phyloP scores from a whole-genome alignment of 495 filamentous ascomycete genomes.

The Lepraria neglecta region DNA sequence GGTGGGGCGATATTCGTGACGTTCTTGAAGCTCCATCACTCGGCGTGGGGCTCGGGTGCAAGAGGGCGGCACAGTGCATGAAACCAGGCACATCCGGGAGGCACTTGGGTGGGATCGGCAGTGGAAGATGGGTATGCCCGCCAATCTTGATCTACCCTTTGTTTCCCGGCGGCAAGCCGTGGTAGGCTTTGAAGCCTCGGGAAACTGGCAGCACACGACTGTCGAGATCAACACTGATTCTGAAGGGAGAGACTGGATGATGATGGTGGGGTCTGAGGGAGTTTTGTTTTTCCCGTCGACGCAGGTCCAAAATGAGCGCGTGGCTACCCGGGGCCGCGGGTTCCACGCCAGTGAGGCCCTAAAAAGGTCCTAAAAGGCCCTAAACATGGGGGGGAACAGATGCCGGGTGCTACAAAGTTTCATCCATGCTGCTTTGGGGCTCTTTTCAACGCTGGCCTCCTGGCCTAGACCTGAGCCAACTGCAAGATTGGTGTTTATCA shows the following conservation, averaged over 20 bases:
- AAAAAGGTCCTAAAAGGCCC: background rate
- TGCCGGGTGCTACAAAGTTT: background rate
- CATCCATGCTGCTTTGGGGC: slow-evolving; percentile 4
- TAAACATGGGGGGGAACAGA: background rate
- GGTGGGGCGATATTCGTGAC: background rate
- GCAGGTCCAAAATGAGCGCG: background rate
- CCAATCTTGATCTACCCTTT: too few relatives aligned
- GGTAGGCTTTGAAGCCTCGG: background rate
- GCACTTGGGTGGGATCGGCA: too few relatives aligned
- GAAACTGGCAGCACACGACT: slow-evolving; percentile 1
- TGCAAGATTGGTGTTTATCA: slow-evolving; percentile 1
- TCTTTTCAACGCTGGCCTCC: background rate
- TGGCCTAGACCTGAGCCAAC: slow-evolving; percentile 2
- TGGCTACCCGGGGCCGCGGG: background rate
- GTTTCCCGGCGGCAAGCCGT: background rate
- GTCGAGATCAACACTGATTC: background rate
- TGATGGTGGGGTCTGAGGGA: background rate
- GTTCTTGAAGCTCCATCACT: background rate
- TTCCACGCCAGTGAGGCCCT: background rate
- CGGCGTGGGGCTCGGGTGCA: background rate
- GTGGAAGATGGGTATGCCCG: too few relatives aligned
- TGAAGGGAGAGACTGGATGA: background rate
- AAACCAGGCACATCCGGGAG: too few relatives aligned
- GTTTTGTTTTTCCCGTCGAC: slow-evolving; percentile 4
- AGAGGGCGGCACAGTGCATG: background rate